A percentile compares a stretch with the other conserved stretches of the same genome.
Conservation (phyloP, 2,329 filamentous ascomycete genomes). For the Arthrocladium fulminans region DNA sequence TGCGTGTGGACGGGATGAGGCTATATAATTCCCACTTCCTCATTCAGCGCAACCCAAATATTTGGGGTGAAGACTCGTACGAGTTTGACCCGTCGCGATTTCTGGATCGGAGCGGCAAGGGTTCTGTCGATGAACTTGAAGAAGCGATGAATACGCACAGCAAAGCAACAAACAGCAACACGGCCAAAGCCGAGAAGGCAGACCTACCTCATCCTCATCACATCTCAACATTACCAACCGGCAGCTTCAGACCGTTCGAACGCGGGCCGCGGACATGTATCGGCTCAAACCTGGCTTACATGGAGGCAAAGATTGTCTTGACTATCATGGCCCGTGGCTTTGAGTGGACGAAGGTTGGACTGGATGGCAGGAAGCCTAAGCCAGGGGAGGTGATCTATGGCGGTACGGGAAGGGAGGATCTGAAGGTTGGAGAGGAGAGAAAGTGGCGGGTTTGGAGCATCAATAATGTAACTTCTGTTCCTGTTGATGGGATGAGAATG, state of each 20-base stretch:
- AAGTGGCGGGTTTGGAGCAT: slow-evolving; percentile 15
- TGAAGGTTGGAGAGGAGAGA: slow-evolving; percentile 9
- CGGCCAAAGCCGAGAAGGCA: neutral
- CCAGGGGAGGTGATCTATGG: neutral
- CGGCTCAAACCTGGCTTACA: slow-evolving; percentile 47
- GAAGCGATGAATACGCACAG: slow-evolving; percentile 3
- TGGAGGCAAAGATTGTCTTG: slow-evolving; percentile 46
- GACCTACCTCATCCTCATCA: slow-evolving; percentile 17
- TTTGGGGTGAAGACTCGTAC: slow-evolving; percentile 40
- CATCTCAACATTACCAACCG: slow-evolving; percentile 26
- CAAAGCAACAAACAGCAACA: neutral
- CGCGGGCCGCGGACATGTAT: slow-evolving; percentile 48
- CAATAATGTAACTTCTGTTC: slow-evolving; percentile 14
- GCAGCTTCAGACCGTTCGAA: slow-evolving; percentile 49
- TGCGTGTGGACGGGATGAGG: slow-evolving; percentile 16
- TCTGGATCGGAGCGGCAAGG: slow-evolving; percentile 26
- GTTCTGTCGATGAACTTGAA: slow-evolving; percentile 1
- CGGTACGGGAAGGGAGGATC: slow-evolving; percentile 7
- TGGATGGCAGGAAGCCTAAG: slow-evolving; percentile 11
- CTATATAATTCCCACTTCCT: slow-evolving; percentile 20
- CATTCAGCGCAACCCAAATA: slow-evolving; percentile 30
- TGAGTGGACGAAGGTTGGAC: slow-evolving; percentile 33
- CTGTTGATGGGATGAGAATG: slow-evolving; percentile 18
- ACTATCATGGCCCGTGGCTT: slow-evolving; percentile 44
- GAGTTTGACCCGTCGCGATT: slow-evolving; percentile 42